Evolutionary conservation across 176 grass and related monocot species (phyloP), one percentile per base, ranked within the genome.

Genomic region (Musa itinerans): DNA sequence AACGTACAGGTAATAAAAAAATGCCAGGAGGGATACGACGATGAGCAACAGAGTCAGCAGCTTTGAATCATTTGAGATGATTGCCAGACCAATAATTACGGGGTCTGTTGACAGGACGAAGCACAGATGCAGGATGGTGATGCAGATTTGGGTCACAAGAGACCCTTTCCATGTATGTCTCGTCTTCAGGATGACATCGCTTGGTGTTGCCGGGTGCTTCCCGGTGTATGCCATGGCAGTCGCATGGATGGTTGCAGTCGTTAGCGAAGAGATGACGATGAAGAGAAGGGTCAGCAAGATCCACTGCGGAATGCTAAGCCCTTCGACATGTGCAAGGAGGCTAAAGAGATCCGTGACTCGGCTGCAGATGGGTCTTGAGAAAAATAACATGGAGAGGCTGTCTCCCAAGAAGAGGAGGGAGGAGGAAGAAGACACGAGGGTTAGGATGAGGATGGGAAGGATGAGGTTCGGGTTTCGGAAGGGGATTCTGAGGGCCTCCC

Each of bases 321-420:
- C 17, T 20, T 21, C 1, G 22, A 73, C 9, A 0, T 23, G 53
- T 24, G 72, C 81, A 68, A 81, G 74, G 17, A 79, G 53, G 50
- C 50, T 26, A 54, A 63, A 11, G 53, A 90, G 48, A 56, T 78
- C 88, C 16, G 71, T 50, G 12, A 72, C 72, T 68, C 83, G 75
- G 23, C 59, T 14, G 8, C 78, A 76, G 57, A 64, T 50, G 57
- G 78, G 75, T 10, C 81, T 76, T 0, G 81, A 69, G 9, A 84
- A 79, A 9, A 82, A 85, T 54, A 87, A 85, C 58, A 90, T 68
- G 79, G 82, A 82, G 67, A 81, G 53, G 2, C 76, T 59, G 79
- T 84, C 87, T 65, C 75, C 29, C 23, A 86, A 54, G 79, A 87
- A 67, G 61, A 84, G 75, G 65, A 79, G 71, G 21, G 79, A 76